Base-by-base conservation (phyloP, 2,329 filamentous ascomycete genomes). In the Epichloe gansuensis region DNA sequence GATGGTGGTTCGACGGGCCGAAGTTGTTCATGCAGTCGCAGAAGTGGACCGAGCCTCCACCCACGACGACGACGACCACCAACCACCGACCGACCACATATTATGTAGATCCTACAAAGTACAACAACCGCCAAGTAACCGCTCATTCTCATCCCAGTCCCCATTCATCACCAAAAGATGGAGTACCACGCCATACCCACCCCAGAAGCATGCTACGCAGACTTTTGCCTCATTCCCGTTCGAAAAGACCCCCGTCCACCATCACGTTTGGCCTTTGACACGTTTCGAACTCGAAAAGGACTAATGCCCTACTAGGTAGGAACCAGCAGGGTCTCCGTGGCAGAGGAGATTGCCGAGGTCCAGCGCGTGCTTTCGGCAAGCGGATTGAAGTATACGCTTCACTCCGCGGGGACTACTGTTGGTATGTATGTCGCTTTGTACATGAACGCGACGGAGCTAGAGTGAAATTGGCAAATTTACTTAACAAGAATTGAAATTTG, bases 351-450 rank as follows among this genome's bases (percentile, higher is more conserved):
- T 34, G 91, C 91, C 37, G 83, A 86, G 57, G 89, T 97, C 39
- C 91, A 97, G 72, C 82, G 84, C 53, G 76, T 97, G 38, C 77
- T 98, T 61, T 82, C 86, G 68, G 82, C 80, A 51, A 93, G 86
- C 60, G 89, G 89, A 2, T 68, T 97, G 57, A 83, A 81, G 58
- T 91, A 91, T 66, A 83, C 79, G 46, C 93, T 97, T 88, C 91
- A 97, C 70, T 91, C 88, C 28, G 91, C 90, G 2, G 93, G 91
- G 12, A 96, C 91, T 0, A 97, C 91, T 0, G 80, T 97, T 52
- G 90, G 89, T 93, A 73, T 54, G 83, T 74, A 25, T 15, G 15
- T 4, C 35, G 34, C 52, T 41, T 41, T 21, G 2, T 23, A 21
- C 17, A 21, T 2, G 17, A 21, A 21, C 28, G 1, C 6, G 8